Evolutionary conservation across 805 yeast species (phyloP).

Genomic region (Lachancea waltii): DNA sequence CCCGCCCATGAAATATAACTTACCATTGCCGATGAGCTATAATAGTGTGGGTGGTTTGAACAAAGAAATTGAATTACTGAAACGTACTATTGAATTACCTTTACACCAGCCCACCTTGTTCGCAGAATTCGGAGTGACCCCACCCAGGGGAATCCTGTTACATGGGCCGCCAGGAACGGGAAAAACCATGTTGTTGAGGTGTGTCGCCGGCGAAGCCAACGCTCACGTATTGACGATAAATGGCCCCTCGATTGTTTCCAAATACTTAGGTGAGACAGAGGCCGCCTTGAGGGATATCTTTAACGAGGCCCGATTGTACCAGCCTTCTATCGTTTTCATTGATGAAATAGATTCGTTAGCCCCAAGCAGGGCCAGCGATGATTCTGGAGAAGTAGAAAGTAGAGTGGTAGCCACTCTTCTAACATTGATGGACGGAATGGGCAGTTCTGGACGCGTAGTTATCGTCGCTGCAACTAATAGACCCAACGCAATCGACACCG

Average conservation of each 20-base stretch:
- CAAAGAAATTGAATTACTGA: conserved; percentile 53
- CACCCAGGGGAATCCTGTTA: conserved; percentile 87
- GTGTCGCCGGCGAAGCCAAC: conserved; percentile 69
- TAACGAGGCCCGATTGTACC: conserved; percentile 75
- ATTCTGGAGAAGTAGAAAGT: conserved; percentile 83
- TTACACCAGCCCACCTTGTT: conserved; percentile 70
- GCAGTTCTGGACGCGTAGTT: conserved; percentile 57
- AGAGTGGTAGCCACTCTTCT: conserved; percentile 84
- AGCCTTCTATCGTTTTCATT: conserved; percentile 81
- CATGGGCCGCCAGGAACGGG: conserved; percentile 99
- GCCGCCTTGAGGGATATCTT: conserved; percentile 73
- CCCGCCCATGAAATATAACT: conserved; percentile 36
- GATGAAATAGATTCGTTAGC: conserved; percentile 93
- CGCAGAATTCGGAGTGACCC: conserved; percentile 77
- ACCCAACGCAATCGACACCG: conserved; percentile 62
- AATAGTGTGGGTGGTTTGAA: conserved; percentile 70
- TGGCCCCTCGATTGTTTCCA: conserved; percentile 89
- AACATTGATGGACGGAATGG: conserved; percentile 76
- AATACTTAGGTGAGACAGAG: conserved; percentile 93
- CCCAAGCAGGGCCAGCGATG: conserved; percentile 78
- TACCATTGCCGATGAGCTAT: conserved; percentile 43
- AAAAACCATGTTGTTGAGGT: conserved; percentile 78
- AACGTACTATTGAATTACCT: conserved; percentile 72
- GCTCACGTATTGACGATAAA: conserved; percentile 83
- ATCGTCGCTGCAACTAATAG: conserved; percentile 69